A percentile compares a stretch with the other conserved stretches of the same genome.
Evolutionary conservation across 176 grass and related monocot genomes (phyloP).

Genomic region (Bromus sterilis): DNA sequence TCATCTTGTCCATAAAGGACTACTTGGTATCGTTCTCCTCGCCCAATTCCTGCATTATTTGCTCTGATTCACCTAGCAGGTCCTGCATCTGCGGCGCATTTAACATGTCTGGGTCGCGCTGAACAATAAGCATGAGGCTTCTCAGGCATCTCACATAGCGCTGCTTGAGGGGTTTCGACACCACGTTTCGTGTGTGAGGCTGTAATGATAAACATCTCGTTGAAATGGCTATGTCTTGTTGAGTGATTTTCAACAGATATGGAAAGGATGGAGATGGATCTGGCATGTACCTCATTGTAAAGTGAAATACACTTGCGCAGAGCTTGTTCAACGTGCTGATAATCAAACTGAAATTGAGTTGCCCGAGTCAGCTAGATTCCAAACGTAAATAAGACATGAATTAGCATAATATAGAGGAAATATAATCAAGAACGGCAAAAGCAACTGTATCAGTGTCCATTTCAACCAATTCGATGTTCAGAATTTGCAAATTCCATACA

Average conservation of each 20-base stretch:
- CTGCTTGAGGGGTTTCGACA: not conserved
- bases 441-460: not conserved
- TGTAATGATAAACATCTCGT: not conserved
- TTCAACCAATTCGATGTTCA: not conserved
- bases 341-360: slow-evolving; percentile 39
- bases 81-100: not conserved
- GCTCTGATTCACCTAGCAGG: not conserved
- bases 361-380: not conserved
- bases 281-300: slow-evolving; percentile 56
- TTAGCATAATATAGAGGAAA: not conserved
- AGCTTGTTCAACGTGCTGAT: slow-evolving; percentile 45
- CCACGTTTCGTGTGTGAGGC: not conserved
- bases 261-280: not conserved
- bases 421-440: not conserved
- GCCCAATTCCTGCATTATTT: slow-evolving; percentile 1
- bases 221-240: not conserved
- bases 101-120: not conserved
- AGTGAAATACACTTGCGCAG: slow-evolving; percentile 65
- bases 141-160: not conserved
- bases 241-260: not conserved
- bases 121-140: not conserved
- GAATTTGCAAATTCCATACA: not conserved
- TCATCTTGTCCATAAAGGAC: not conserved
- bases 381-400: not conserved
- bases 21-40: not conserved